phyloP scores from a whole-genome alignment of 768 basidiomycete species.

The Tricholoma flavovirens region DNA sequence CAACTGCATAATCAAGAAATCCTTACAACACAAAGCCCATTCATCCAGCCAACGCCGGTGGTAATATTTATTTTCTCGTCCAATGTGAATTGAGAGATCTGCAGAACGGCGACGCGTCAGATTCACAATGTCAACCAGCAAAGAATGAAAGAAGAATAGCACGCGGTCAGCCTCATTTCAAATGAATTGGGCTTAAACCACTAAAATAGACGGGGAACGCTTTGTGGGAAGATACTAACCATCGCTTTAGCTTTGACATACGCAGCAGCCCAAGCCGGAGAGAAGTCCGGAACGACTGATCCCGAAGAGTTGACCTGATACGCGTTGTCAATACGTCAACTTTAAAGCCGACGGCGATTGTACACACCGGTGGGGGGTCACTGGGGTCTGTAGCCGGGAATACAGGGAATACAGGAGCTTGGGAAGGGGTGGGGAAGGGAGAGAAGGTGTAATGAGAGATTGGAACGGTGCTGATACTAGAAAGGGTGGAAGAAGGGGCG shows the following conservation, averaged over 20 bases:
- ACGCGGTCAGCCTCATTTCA: no score
- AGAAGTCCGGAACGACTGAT: constrained; percentile 39
- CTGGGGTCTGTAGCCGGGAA: constrained; percentile 52
- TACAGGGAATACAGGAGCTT: constrained; percentile 44
- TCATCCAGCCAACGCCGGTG: constrained; percentile 64
- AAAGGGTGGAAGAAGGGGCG: constrained; percentile 3
- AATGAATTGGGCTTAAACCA: no score
- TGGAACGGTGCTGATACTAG: constrained; percentile 6
- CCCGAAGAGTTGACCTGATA: constrained; percentile 26
- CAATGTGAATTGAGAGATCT: constrained; percentile 47
- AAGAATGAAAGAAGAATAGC: background rate
- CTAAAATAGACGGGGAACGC: no score
- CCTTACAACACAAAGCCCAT: constrained; percentile 62
- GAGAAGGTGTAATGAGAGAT: constrained; percentile 29
- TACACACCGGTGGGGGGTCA: constrained; percentile 49
- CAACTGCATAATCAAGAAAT: background rate
- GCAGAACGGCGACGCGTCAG: background rate
- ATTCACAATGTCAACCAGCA: no score
- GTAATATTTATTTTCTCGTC: constrained; percentile 60
- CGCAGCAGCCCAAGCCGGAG: constrained; percentile 53
- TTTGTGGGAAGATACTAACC: constrained; percentile 27
- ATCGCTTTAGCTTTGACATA: constrained; percentile 51
- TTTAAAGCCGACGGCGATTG: background rate
- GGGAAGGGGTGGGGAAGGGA: constrained; percentile 57
- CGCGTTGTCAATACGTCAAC: background rate